Evolutionary conservation across 176 grass and related monocot genomes (phyloP).

Genomic region (Rhynchospora tenuis): DNA sequence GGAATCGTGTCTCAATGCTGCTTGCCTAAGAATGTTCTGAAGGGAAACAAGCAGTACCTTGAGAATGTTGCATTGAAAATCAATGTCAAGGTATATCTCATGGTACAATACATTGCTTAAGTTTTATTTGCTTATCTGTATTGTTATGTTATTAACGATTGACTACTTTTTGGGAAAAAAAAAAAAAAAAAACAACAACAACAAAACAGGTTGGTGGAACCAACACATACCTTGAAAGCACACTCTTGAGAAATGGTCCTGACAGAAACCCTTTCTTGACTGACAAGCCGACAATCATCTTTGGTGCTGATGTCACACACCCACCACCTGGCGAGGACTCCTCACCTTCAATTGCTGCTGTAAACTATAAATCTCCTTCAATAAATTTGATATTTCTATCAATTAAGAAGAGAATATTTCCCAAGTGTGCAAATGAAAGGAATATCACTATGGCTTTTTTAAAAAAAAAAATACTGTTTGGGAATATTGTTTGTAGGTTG

Average conservation of each 20-base stretch:
- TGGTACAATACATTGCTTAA: neutral
- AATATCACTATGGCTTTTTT: neutral
- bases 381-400: neutral
- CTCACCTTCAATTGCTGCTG: constrained; percentile 61
- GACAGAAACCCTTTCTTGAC: constrained; percentile 44
- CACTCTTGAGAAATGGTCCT: constrained; percentile 26
- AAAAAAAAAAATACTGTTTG: neutral
- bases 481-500: constrained; percentile 38
- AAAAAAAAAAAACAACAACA: no score
- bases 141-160: neutral
- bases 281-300: constrained; percentile 59
- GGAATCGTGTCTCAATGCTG: constrained; percentile 69
- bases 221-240: constrained; percentile 61
- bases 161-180: neutral
- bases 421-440: neutral
- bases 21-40: constrained; percentile 41
- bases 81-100: constrained; percentile 68
- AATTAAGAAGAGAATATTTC: neutral
- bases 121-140: neutral
- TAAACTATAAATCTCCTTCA: constrained; percentile 24
- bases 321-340: constrained; percentile 62
- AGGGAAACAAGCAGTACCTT: constrained; percentile 47
- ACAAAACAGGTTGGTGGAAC: constrained; percentile 47
- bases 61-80: constrained; percentile 83
- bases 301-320: constrained; percentile 81